Base-by-base conservation (phyloP, 192 early-diverging fungal species). In the Phlyctochytrium arcticum region DNA sequence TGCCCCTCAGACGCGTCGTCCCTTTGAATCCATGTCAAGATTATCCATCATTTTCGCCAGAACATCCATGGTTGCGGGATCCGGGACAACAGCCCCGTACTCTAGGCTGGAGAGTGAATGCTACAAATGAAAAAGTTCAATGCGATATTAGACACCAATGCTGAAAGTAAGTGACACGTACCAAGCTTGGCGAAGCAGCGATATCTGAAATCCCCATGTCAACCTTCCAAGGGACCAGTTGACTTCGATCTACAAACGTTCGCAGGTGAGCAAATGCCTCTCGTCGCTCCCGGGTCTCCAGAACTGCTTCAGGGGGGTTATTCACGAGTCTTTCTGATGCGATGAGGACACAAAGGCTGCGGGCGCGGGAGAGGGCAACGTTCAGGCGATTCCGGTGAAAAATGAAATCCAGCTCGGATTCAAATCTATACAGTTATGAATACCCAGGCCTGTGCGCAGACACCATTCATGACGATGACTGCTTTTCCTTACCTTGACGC, bases 331-430 rank as follows among this genome's bases (percentile, higher is more conserved):
- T 5, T 34, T 57, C 8, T 5, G 67, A 65, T 4, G 61, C 62
- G 6, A 76, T 30, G 3, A 76, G 37, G 37, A 76, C 58, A 37
- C 70, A 73, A n/a, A 59, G 17, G 30, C 53, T 33, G n/a, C 56
- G 48, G n/a, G 75, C 50, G 10, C 75, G 59, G 0, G 75, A 73
- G 19, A 76, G 57, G 3, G 71, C 71, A 9, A 76, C 75, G 48
- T 76, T 76, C 29, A 76, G 47, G 10, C 75, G 66, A 26, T 21
- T 23, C 8, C 50, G 39, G 66, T 76, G 46, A 58, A 46, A 76
- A 12, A 62, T 44, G 55, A 76, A 76, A 8, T 44, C 67, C 5
- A 76, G 60, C 51, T 75, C 66, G 33, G 36, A 30, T 47, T 74
- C 71, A 23, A 62, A 3, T 58, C 60, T 27, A 50, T 2, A 21